These are phyloP conservation scores for Salix udensis DNA, from an alignment of 345 rosid species.

Conservation along the genomic window DNA sequence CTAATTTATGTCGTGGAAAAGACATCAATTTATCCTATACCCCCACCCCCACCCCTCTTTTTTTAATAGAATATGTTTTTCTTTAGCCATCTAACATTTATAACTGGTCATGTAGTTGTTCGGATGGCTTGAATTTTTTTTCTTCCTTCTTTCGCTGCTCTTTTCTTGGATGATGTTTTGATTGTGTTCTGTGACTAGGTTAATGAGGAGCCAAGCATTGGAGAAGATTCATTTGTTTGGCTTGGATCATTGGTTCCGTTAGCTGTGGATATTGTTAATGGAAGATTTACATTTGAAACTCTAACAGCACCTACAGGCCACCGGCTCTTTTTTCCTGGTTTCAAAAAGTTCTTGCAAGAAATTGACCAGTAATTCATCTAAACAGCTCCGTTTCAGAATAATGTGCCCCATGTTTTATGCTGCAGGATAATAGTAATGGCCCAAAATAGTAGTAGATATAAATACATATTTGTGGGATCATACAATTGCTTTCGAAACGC, in stretches of 20 bases:
- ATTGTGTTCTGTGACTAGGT: slow-evolving; percentile 42
- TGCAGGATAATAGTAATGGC: too few relatives aligned
- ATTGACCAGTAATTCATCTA: slow-evolving; percentile 51
- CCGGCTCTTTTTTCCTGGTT: slow-evolving; percentile 75
- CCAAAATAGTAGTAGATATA: too few relatives aligned
- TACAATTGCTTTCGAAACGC: neutral
- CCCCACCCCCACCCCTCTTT: neutral
- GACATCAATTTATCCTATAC: too few relatives aligned
- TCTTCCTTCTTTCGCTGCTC: too few relatives aligned
- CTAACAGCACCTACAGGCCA: slow-evolving; percentile 66
- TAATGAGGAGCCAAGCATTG: slow-evolving; percentile 64
- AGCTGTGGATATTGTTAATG: slow-evolving; percentile 59
- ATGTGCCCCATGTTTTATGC: too few relatives aligned
- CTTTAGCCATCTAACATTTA: too few relatives aligned
- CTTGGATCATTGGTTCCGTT: slow-evolving; percentile 65
- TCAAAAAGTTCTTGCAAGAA: slow-evolving; percentile 69
- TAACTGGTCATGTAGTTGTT: too few relatives aligned
- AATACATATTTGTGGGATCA: neutral
- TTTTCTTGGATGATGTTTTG: neutral
- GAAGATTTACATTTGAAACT: slow-evolving; percentile 81
- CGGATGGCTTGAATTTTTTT: too few relatives aligned
- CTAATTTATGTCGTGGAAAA: neutral
- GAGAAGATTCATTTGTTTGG: slow-evolving; percentile 85
- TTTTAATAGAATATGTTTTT: too few relatives aligned
- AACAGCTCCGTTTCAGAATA: too few relatives aligned